Evolutionary conservation across 2,329 filamentous ascomycete species (phyloP), one percentile per base, ranked within the genome.

Genomic region (Ciborinia camelliae): DNA sequence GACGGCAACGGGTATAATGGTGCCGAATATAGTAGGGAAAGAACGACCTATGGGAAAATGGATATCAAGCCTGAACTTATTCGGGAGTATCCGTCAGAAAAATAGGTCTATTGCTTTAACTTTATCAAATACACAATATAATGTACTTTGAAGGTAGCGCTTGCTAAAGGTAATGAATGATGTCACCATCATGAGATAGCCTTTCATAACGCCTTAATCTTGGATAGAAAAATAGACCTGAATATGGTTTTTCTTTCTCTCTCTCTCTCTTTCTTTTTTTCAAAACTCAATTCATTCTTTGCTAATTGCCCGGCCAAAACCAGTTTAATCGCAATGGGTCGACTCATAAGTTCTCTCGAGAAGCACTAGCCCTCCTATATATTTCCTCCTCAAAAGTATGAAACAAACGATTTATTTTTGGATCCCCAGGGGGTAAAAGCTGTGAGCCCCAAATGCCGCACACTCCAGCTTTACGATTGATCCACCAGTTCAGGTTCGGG

Each of bases 401-500:
- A 51, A 77, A 76, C 64, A 79, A 71, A 54, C 72, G 70, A 57
- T 75, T 74, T 9, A 73, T 73, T 52, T 71, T 71, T 9, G 52
- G 28, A 70, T 82, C 80, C 1, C 77, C 80, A 0, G 77, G 73
- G 10, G 80, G 80, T 52, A 77, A 55, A 12, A 80, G 71, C 69
- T 81, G 80, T 64, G 76, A 77, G 0, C 74, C 79, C 67, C 79
- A 79, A 20, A 79, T 72, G 10, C 77, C 75, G 53, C 76, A 78
- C 6, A 82, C 26, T 0, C 78, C 80, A 7, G 75, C 74, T 39
- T 74, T 71, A 2, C 77, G 67, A 71, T 77, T 75, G 71, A 80
- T 69, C 67, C 78, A 77, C 81, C 81, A 84, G 23, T 77, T 75
- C 4, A 80, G 67, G 70, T 83, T 83, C 14, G 77, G 74, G 65